Conservation (phyloP, 2,329 filamentous ascomycete species). For the Penicillium nordicum region DNA sequence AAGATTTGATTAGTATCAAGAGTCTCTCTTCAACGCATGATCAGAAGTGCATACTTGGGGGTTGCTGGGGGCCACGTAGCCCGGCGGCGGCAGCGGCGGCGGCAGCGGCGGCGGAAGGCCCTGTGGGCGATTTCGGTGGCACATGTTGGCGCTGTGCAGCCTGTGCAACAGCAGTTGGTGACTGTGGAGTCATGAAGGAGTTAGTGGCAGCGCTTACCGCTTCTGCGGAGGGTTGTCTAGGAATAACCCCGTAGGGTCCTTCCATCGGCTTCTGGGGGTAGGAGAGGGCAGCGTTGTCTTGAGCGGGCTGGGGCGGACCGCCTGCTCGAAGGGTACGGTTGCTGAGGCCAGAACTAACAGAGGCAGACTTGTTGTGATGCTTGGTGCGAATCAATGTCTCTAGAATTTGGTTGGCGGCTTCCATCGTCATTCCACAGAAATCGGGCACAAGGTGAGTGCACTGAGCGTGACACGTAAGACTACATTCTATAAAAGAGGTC, state of each 20-base stretch:
- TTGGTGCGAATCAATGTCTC: constrained; percentile 80
- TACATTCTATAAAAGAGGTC: constrained; percentile 64
- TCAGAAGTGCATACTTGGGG: constrained; percentile 32
- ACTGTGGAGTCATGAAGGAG: constrained; percentile 47
- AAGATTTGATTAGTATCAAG: constrained; percentile 28
- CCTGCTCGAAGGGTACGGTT: constrained; percentile 63
- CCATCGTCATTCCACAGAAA: constrained; percentile 99
- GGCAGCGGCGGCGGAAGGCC: constrained; percentile 47
- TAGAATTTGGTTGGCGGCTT: constrained; percentile 88
- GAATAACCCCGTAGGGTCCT: constrained; percentile 35
- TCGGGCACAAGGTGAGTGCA: constrained; percentile 96
- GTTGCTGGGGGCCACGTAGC: constrained; percentile 45
- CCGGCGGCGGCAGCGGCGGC: constrained; percentile 50
- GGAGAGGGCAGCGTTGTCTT: constrained; percentile 37
- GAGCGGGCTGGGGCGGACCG: constrained; percentile 43
- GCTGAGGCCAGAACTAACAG: constrained; percentile 54
- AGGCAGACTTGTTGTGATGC: constrained; percentile 60
- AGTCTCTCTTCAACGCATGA: neutral
- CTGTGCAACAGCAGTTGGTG: constrained; percentile 30
- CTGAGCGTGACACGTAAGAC: constrained; percentile 81
- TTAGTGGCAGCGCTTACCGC: constrained; percentile 43
- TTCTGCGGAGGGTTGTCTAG: constrained; percentile 39
- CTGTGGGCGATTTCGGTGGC: constrained; percentile 47
- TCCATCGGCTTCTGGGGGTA: constrained; percentile 38
- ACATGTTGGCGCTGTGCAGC: constrained; percentile 44